phyloP scores from a whole-genome alignment of 1,284 basidiomycete genomes.

The Marasmius fiardii region DNA sequence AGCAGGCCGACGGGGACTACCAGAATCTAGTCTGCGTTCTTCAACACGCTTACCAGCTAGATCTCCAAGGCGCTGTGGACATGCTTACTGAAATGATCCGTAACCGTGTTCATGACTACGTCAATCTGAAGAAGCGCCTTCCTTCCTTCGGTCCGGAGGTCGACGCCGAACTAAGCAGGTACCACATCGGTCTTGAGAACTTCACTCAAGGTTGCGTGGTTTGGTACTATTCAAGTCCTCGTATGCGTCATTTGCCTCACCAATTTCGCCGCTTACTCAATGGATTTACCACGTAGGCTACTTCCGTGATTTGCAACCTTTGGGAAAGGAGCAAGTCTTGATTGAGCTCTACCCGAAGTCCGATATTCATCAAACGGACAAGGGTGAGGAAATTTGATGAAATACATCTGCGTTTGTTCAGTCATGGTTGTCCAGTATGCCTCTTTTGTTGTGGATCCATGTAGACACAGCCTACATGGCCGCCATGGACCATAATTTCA shows the following conservation, averaged over 20 bases:
- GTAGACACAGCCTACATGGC: too few relatives aligned
- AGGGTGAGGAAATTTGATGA: too few relatives aligned
- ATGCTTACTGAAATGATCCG: constrained; percentile 39
- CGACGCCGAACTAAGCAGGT: constrained; percentile 34
- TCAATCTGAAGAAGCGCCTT: constrained; percentile 30
- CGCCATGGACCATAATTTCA: too few relatives aligned
- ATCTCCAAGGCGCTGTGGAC: constrained; percentile 40
- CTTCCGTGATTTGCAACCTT: neutral
- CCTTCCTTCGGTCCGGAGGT: constrained; percentile 41
- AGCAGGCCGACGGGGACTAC: constrained; percentile 47
- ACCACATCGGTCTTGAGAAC: constrained; percentile 39
- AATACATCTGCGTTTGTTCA: too few relatives aligned
- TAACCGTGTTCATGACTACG: constrained; percentile 38
- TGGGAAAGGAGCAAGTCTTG: neutral
- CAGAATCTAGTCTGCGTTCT: constrained; percentile 48
- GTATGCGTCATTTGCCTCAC: constrained; percentile 11
- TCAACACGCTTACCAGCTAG: constrained; percentile 39
- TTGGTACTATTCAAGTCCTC: constrained; percentile 38
- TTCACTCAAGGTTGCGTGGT: constrained; percentile 46
- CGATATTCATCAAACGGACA: neutral
- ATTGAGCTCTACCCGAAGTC: neutral
- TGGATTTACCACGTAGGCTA: too few relatives aligned
- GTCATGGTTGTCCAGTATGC: too few relatives aligned
- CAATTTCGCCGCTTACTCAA: too few relatives aligned
- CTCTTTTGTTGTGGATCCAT: too few relatives aligned